A percentile compares a stretch with the other conserved stretches of the same genome.
Evolutionary conservation across 345 rosid genomes (phyloP).

Genomic region (Mercurialis annua): DNA sequence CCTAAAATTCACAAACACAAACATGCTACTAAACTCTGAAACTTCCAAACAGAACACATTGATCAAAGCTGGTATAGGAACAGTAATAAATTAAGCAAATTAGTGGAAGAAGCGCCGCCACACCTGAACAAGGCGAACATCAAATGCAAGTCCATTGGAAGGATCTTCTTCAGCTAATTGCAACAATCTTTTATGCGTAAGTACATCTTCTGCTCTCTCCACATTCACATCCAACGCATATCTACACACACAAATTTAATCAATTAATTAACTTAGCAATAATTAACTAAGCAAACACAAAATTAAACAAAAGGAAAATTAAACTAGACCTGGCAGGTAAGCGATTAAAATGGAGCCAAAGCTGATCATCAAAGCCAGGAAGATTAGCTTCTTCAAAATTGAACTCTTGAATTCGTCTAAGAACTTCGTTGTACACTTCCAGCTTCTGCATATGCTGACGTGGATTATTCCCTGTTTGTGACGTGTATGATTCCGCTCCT

Average conservation of each 20-base stretch:
- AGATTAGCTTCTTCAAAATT: constrained; percentile 63
- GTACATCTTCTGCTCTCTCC: constrained; percentile 95
- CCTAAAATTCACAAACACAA: too few species aligned
- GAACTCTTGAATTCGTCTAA: constrained; percentile 64
- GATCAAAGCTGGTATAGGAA: too few species aligned
- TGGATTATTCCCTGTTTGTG: constrained; percentile 44
- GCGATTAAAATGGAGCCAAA: constrained; percentile 97
- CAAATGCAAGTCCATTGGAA: constrained; percentile 71
- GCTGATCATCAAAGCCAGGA: constrained; percentile 88
- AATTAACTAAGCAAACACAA: too few species aligned
- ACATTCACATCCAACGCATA: constrained; percentile 94
- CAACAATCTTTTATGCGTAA: constrained; percentile 70
- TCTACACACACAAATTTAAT: constrained; percentile 30
- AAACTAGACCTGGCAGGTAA: constrained; percentile 77
- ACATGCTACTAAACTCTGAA: too few species aligned
- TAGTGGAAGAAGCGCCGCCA: background rate
- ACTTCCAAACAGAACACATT: too few species aligned
- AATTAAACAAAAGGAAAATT: background rate
- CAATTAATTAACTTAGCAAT: too few species aligned
- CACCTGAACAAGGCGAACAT: constrained; percentile 90
- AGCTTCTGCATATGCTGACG: constrained; percentile 74
- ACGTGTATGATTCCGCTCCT: constrained; percentile 33
- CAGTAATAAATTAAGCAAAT: too few species aligned
- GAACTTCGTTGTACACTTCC: constrained; percentile 78
- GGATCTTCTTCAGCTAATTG: constrained; percentile 78